These are phyloP conservation scores for Wickerhamiella pararugosa DNA, from an alignment of 1,139 yeast species.

Conservation along the genomic window DNA sequence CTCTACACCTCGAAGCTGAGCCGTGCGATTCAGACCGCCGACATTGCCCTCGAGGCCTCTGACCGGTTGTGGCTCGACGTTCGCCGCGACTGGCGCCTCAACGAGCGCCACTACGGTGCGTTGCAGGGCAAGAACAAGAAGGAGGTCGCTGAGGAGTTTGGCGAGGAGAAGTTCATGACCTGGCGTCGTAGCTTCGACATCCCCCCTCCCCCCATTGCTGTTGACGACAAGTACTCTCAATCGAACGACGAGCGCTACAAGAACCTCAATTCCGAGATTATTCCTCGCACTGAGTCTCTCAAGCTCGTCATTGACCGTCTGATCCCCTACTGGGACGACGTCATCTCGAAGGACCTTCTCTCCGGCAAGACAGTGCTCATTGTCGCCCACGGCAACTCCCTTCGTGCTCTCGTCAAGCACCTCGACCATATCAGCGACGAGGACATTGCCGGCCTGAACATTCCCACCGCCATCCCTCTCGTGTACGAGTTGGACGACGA, in stretches of 20 bases:
- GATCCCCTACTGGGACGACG: conserved; percentile 96
- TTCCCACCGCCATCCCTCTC: conserved; percentile 98
- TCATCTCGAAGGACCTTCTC: conserved; percentile 70
- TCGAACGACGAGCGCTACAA: conserved; percentile 71
- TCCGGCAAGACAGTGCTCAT: conserved; percentile 80
- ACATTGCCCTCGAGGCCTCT: conserved; percentile 80
- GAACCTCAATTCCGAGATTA: conserved; percentile 65
- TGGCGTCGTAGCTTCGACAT: conserved; percentile 98
- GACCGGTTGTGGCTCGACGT: conserved; percentile 89
- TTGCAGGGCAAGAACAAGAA: conserved; percentile 98
- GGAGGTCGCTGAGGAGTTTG: conserved; percentile 73
- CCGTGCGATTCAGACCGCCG: conserved; percentile 96
- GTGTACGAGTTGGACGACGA: conserved; percentile 86
- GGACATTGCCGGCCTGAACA: conserved; percentile 86
- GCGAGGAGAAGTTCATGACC: conserved; percentile 85
- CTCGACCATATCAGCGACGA: conserved; percentile 87
- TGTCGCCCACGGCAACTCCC: conserved; percentile 98
- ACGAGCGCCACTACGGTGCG: conserved; percentile 99
- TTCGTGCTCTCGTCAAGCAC: conserved; percentile 93
- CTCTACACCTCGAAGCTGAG: conserved; percentile 84
- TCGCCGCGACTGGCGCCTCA: conserved; percentile 92
- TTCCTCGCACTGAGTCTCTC: conserved; percentile 92
- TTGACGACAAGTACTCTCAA: conserved; percentile 71
- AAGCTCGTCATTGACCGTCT: conserved; percentile 91
- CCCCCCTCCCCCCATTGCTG: conserved; percentile 86